Evolutionary conservation across 495 filamentous ascomycete species (phyloP).

Genomic region (Aspergillus asperescens): DNA sequence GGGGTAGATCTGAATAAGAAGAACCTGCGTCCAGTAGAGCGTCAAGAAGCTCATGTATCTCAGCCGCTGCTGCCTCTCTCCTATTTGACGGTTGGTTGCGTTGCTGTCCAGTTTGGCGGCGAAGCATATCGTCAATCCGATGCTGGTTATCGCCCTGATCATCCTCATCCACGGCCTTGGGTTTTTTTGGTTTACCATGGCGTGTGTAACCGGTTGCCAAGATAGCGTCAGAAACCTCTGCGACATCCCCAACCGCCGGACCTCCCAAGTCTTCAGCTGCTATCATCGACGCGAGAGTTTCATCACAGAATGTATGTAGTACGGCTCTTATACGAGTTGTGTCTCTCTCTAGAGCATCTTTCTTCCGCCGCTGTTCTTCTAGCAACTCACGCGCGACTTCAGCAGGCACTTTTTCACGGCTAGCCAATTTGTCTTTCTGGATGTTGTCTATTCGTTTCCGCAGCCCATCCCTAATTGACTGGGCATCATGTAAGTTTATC

Average conservation of each 20-base stretch:
- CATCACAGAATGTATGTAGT: conserved; percentile 67
- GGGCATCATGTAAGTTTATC: conserved; percentile 55
- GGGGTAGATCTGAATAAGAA: conserved; percentile 62
- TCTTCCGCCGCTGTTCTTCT: conserved; percentile 52
- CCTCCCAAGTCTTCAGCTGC: conserved; percentile 84
- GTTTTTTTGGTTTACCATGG: conserved; percentile 64
- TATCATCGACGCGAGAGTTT: conserved; percentile 70
- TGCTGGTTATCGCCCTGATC: conserved; percentile 51
- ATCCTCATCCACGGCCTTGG: conserved; percentile 40
- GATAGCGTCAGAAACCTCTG: conserved; percentile 55
- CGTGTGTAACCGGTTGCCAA: conserved; percentile 67
- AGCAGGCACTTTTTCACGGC: conserved; percentile 50
- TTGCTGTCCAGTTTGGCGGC: conserved; percentile 30
- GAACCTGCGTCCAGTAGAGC: conserved; percentile 56
- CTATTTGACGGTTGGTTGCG: conserved; percentile 44
- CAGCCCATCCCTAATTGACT: conserved; percentile 48
- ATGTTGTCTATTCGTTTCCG: conserved; percentile 54
- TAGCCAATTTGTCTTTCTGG: conserved; percentile 46
- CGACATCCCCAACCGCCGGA: conserved; percentile 70
- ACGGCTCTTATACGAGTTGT: conserved; percentile 53
- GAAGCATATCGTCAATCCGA: conserved; percentile 72
- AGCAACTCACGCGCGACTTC: conserved; percentile 58
- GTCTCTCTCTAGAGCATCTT: conserved; percentile 48
- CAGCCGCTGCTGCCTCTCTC: conserved; percentile 56
- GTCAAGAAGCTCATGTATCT: conserved; percentile 63